These are phyloP conservation scores for Hymenoscyphus albidus DNA, from an alignment of 2,329 filamentous ascomycete genomes.

Conservation along the genomic window DNA sequence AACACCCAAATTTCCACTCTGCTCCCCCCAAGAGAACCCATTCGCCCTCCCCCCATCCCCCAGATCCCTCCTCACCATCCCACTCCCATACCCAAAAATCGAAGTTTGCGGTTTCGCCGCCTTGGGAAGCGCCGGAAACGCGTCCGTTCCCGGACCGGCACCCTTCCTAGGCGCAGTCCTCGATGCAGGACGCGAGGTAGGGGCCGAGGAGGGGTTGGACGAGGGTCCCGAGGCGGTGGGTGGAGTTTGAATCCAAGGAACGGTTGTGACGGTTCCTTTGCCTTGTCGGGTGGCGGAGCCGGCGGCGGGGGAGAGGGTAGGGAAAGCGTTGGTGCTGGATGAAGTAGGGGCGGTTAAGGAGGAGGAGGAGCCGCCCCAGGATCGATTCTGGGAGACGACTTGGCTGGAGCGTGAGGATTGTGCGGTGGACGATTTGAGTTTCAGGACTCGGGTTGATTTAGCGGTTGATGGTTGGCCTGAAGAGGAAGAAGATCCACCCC, in stretches of 20 bases:
- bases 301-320: slow-evolving; percentile 38
- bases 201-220: slow-evolving; percentile 38
- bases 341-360: slow-evolving; percentile 23
- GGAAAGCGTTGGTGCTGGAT: slow-evolving; percentile 40
- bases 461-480: slow-evolving; percentile 37
- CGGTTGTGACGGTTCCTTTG: slow-evolving; percentile 30
- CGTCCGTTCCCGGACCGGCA: slow-evolving; percentile 43
- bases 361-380: slow-evolving; percentile 49
- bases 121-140: slow-evolving; percentile 78
- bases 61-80: slow-evolving; percentile 51
- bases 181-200: slow-evolving; percentile 22
- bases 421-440: slow-evolving; percentile 65
- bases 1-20: slow-evolving; percentile 24
- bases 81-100: slow-evolving; percentile 59
- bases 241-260: slow-evolving; percentile 35
- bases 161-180: slow-evolving; percentile 14
- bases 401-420: slow-evolving; percentile 58
- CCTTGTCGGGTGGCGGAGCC: slow-evolving; percentile 13
- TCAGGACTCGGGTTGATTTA: slow-evolving; percentile 54
- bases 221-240: slow-evolving; percentile 26
- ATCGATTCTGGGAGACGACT: slow-evolving; percentile 52
- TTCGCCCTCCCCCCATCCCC: slow-evolving; percentile 34
- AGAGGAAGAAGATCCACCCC: slow-evolving; percentile 18
- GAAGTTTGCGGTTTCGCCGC: slow-evolving; percentile 66
- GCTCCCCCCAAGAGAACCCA: slow-evolving; percentile 25